Conservation (phyloP, 306 rosid species). For the Glycyrrhiza uralensis region DNA sequence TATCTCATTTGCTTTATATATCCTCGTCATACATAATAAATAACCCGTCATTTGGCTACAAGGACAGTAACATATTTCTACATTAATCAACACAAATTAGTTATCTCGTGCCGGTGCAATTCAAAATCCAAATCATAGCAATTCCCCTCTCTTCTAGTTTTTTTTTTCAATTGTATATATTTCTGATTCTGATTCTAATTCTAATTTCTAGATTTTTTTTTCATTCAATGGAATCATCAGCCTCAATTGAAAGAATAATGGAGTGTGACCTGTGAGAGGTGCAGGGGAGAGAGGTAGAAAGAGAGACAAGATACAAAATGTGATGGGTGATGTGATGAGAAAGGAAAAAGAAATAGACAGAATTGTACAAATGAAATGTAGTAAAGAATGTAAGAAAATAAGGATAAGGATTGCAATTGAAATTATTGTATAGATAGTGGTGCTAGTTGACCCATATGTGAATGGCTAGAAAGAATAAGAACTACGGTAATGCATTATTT, state of each 20-base stretch:
- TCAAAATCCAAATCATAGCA: neutral
- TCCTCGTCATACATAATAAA: no score
- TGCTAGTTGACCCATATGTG: conserved; percentile 23
- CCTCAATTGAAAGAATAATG: no score
- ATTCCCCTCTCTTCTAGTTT: neutral
- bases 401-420: neutral
- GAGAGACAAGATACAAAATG: no score
- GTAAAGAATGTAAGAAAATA: neutral
- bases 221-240: neutral
- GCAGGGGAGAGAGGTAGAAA: no score
- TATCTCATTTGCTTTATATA: neutral
- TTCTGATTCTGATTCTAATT: no score
- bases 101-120: neutral
- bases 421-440: neutral
- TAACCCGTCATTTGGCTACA: neutral
- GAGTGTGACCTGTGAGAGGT: no score
- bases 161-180: neutral
- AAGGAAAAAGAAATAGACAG: neutral
- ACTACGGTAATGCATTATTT: neutral
- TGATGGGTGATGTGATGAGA: no score
- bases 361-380: no score
- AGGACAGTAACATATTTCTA: neutral
- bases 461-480: neutral
- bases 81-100: neutral
- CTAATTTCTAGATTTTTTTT: neutral